Percentiles rank a stretch among this genome's conserved stretches.
These are phyloP conservation scores for Fusarium sp. DNA, from an alignment of 2,329 filamentous ascomycete species.

Conservation along the genomic window DNA sequence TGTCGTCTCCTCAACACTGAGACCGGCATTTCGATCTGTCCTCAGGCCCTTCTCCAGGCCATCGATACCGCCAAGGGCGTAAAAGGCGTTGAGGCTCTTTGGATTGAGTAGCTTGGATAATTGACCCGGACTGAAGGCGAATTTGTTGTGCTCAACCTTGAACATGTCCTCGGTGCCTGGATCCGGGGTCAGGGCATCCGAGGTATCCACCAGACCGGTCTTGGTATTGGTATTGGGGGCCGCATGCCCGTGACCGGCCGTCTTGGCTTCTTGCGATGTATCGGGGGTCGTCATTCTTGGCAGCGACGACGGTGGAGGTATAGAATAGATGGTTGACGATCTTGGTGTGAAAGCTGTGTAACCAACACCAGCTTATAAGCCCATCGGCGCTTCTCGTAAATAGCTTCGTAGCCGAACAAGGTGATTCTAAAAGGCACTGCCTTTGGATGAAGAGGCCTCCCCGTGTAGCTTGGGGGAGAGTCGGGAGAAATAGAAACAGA, in stretches of 20 bases:
- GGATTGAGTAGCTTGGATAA: conserved; percentile 84
- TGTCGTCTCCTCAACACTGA: conserved; percentile 76
- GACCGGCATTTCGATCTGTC: conserved; percentile 71
- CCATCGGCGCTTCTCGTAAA: background rate
- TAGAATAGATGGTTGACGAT: background rate
- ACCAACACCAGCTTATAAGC: background rate
- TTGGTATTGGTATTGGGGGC: conserved; percentile 12
- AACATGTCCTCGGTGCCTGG: conserved; percentile 81
- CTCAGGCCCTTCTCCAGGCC: conserved; percentile 81
- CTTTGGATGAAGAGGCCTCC: conserved; percentile 12
- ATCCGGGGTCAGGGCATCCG: conserved; percentile 60
- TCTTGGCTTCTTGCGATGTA: conserved; percentile 26
- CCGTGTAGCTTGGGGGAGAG: background rate
- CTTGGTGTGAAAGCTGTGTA: background rate
- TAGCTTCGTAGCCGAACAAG: background rate
- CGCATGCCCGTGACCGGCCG: conserved; percentile 7
- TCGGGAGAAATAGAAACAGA: background rate
- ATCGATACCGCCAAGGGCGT: conserved; percentile 77
- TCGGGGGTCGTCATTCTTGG: conserved; percentile 34
- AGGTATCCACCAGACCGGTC: conserved; percentile 36
- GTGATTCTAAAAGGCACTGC: background rate
- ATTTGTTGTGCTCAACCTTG: conserved; percentile 78
- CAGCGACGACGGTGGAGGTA: conserved; percentile 10
- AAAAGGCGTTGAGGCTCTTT: conserved; percentile 80
- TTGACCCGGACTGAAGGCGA: conserved; percentile 86